These are phyloP conservation scores for Nicotiana paniculata DNA, from an alignment of 257 asterid species.

Conservation along the genomic window DNA sequence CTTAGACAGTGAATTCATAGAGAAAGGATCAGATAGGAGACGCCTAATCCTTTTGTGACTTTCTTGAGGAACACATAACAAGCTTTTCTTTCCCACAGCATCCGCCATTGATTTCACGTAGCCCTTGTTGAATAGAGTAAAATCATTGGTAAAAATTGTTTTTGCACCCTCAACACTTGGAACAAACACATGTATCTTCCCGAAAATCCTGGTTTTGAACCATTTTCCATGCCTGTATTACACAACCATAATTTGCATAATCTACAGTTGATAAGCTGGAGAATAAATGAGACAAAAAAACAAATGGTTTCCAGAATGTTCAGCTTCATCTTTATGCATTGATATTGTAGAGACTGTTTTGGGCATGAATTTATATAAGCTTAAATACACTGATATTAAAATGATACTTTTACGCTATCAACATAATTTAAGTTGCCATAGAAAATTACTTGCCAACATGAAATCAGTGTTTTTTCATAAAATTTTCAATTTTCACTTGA, in stretches of 20 bases:
- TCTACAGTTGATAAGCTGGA: neutral
- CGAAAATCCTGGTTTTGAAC: constrained; percentile 56
- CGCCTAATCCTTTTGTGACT: constrained; percentile 40
- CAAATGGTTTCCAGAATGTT: neutral
- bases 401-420: neutral
- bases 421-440: too few species aligned
- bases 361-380: neutral
- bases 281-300: neutral
- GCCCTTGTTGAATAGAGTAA: constrained; percentile 44
- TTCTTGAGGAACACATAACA: constrained; percentile 36
- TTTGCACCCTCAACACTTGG: constrained; percentile 55
- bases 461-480: too few species aligned
- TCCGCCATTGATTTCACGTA: constrained; percentile 52
- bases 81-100: constrained; percentile 50
- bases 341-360: neutral
- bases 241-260: neutral
- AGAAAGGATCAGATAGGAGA: constrained; percentile 51
- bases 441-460: too few species aligned
- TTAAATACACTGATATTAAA: neutral
- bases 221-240: constrained; percentile 44
- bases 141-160: constrained; percentile 38
- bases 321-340: neutral
- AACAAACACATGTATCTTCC: constrained; percentile 40
- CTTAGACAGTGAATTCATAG: constrained; percentile 40
- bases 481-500: too few species aligned